These are phyloP conservation scores for Drechslerella dactyloides DNA, from an alignment of 2,329 filamentous ascomycete genomes.

Conservation along the genomic window DNA sequence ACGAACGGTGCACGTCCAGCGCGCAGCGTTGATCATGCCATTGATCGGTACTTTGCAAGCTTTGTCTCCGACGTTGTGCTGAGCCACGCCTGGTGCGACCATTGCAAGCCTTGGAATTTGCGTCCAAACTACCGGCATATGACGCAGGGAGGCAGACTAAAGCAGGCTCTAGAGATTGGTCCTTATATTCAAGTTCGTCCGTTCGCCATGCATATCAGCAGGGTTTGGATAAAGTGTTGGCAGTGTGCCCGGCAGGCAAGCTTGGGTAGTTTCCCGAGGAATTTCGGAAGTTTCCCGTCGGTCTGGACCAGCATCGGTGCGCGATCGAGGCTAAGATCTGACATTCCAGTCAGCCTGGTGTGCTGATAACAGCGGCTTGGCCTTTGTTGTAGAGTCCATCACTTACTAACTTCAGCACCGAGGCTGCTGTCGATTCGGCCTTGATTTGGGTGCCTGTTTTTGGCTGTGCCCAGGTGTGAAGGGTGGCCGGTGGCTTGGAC, in stretches of 20 bases:
- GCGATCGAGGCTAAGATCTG: neutral
- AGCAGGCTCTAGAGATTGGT: neutral
- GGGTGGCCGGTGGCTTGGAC: neutral
- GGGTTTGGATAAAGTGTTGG: too few species aligned
- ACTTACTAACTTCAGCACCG: too few species aligned
- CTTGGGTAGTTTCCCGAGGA: constrained; percentile 6
- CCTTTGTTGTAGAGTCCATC: neutral
- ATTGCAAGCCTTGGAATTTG: neutral
- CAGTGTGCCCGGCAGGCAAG: too few species aligned
- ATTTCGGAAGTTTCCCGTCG: constrained; percentile 15
- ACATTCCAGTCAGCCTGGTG: neutral
- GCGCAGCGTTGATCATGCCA: too few species aligned
- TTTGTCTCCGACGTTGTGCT: too few species aligned
- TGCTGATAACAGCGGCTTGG: neutral
- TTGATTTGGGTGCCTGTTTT: too few species aligned
- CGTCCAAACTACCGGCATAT: constrained; percentile 1
- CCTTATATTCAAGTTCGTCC: neutral
- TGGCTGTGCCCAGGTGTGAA: neutral
- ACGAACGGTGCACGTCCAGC: too few species aligned
- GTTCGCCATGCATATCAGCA: too few species aligned
- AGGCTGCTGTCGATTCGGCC: too few species aligned
- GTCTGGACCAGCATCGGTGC: neutral
- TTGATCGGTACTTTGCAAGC: too few species aligned
- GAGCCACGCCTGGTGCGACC: neutral
- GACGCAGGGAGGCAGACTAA: neutral